Evolutionary conservation across 768 basidiomycete genomes (phyloP).

Genomic region (Lactarius akahatsu): DNA sequence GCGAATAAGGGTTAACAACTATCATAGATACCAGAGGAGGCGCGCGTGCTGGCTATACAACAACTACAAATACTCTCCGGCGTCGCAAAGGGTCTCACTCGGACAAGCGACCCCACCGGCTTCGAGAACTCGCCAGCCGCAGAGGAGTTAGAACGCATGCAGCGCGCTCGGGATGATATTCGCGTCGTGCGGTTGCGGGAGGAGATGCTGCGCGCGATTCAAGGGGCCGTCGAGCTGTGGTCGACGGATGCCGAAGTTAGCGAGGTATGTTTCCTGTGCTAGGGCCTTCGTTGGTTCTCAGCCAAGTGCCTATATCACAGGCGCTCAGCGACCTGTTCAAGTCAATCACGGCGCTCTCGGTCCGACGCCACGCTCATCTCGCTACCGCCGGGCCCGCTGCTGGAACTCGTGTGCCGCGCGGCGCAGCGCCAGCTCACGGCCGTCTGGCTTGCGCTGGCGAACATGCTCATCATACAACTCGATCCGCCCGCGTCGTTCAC

Average conservation of each 20-base stretch:
- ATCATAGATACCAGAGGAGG: conserved; percentile 67
- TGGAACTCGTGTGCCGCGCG: conserved; percentile 76
- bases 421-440: conserved; percentile 70
- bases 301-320: conserved; percentile 38
- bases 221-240: conserved; percentile 69
- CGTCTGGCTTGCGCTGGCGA: conserved; percentile 81
- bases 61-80: conserved; percentile 82
- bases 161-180: conserved; percentile 60
- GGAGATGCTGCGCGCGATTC: conserved; percentile 59
- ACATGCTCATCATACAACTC: conserved; percentile 78
- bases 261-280: conserved; percentile 52
- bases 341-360: conserved; percentile 78
- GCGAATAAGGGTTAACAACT: neutral
- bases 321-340: conserved; percentile 81
- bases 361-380: conserved; percentile 77
- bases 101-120: conserved; percentile 64
- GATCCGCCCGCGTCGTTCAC: conserved; percentile 62
- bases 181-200: conserved; percentile 63
- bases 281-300: conserved; percentile 3
- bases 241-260: conserved; percentile 73
- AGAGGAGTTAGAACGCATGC: conserved; percentile 54
- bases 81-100: conserved; percentile 83
- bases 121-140: conserved; percentile 57
- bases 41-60: conserved; percentile 60
- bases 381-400: conserved; percentile 74